Conservation (phyloP, 148 eudicot genomes). For the Rhododendron ferrugineum region DNA sequence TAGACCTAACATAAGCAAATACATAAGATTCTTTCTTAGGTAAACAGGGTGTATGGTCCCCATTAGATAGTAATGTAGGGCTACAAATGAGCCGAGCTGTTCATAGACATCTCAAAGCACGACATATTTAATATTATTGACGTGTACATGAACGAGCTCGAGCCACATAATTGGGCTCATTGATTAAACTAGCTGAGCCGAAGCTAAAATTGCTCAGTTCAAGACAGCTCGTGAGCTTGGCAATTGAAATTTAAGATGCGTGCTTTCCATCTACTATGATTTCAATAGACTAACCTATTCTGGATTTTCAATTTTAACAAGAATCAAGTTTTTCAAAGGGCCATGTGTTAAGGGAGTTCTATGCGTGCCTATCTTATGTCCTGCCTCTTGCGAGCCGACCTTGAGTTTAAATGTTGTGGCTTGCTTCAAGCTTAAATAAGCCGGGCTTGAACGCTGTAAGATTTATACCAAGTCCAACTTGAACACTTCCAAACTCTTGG, state of each 20-base stretch:
- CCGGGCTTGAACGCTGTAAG: neutral
- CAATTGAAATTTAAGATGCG: neutral
- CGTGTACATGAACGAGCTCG: neutral
- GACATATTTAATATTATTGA: neutral
- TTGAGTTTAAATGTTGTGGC: neutral
- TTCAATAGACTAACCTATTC: neutral
- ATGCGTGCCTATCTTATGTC: neutral
- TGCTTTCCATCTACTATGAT: neutral
- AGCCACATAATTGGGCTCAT: neutral
- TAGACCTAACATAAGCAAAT: neutral
- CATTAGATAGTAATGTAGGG: neutral
- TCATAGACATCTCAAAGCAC: neutral
- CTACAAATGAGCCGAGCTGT: neutral
- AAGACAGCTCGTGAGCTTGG: neutral
- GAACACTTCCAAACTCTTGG: neutral
- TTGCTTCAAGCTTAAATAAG: neutral
- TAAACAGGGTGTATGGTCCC: neutral
- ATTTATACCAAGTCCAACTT: neutral
- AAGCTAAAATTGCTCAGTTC: neutral
- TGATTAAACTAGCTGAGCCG: neutral
- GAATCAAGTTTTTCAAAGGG: neutral
- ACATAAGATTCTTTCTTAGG: neutral
- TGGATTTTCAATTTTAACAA: neutral
- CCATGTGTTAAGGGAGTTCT: neutral
- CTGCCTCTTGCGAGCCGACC: neutral